phyloP scores from a whole-genome alignment of 192 early-diverging fungal species.

The Lunasporangiospora selenospora region DNA sequence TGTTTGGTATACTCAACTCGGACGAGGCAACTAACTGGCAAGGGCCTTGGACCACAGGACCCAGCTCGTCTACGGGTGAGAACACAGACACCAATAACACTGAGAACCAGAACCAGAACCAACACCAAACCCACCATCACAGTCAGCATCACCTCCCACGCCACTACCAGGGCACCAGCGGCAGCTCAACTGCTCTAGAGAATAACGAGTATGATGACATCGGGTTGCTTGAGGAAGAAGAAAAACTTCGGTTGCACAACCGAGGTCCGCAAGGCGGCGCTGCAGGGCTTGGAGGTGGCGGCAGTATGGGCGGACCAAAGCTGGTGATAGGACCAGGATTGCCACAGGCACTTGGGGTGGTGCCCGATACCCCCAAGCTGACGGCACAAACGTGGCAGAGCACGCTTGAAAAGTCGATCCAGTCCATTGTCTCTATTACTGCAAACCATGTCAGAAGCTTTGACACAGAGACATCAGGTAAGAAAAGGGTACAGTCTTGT shows the following conservation, averaged over 20 bases:
- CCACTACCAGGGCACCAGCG: no score
- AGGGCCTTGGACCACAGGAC: constrained; percentile 12
- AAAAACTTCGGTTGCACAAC: constrained; percentile 8
- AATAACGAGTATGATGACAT: background rate
- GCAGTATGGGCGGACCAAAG: background rate
- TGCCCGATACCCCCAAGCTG: constrained; percentile 17
- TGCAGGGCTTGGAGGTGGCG: constrained; percentile 6
- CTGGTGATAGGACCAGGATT: background rate
- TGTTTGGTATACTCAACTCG: constrained; percentile 21
- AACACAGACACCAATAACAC: no score
- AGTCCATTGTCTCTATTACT: constrained; percentile 81
- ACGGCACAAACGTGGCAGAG: constrained; percentile 65
- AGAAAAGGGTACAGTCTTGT: no score
- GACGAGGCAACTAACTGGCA: constrained; percentile 22
- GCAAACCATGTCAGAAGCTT: constrained; percentile 79
- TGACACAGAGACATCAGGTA: constrained; percentile 81
- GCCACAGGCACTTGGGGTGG: background rate
- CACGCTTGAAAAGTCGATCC: constrained; percentile 74
- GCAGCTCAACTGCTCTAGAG: no score
- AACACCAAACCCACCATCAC: no score
- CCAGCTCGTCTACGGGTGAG: background rate
- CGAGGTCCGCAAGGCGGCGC: constrained; percentile 9
- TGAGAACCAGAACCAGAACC: no score
- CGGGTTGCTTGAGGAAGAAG: background rate
- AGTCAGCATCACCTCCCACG: no score